phyloP scores from a whole-genome alignment of 805 yeast genomes.

The Candida ponderosae region DNA sequence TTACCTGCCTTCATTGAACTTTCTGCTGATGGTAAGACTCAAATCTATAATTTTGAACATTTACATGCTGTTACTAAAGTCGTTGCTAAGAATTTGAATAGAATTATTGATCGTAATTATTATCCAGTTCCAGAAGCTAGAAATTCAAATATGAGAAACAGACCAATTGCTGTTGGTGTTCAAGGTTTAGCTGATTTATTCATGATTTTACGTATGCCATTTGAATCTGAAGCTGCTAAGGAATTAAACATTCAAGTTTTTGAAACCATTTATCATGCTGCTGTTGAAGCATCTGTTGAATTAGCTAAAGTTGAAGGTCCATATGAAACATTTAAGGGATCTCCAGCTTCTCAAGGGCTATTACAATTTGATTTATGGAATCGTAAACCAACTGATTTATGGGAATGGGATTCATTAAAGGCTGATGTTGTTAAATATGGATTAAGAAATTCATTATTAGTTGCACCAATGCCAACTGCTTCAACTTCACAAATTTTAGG shows the following conservation, averaged over 20 bases:
- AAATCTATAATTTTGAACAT: constrained; percentile 68
- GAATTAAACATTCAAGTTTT: constrained; percentile 75
- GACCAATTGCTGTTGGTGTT: constrained; percentile 98
- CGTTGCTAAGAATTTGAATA: constrained; percentile 70
- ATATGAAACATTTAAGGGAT: constrained; percentile 69
- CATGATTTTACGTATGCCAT: constrained; percentile 72
- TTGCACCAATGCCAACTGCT: constrained; percentile 98
- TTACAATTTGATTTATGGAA: constrained; percentile 89
- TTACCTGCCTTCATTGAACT: constrained; percentile 66
- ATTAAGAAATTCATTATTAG: constrained; percentile 75
- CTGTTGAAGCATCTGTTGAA: constrained; percentile 81
- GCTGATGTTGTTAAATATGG: constrained; percentile 54
- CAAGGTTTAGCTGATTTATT: constrained; percentile 93
- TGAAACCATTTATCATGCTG: constrained; percentile 93
- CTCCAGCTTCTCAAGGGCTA: constrained; percentile 83
- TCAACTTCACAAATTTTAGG: constrained; percentile 95
- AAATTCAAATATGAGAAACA: constrained; percentile 70
- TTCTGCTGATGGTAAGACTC: constrained; percentile 49
- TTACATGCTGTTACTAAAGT: constrained; percentile 75
- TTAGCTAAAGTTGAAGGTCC: constrained; percentile 63
- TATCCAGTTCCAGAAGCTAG: constrained; percentile 81
- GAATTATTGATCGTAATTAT: constrained; percentile 73
- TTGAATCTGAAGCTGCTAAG: constrained; percentile 76
- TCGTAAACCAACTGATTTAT: constrained; percentile 65
- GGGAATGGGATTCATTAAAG: constrained; percentile 81